phyloP scores from a whole-genome alignment of 805 yeast species.

The Phaffomyces opuntiae region DNA sequence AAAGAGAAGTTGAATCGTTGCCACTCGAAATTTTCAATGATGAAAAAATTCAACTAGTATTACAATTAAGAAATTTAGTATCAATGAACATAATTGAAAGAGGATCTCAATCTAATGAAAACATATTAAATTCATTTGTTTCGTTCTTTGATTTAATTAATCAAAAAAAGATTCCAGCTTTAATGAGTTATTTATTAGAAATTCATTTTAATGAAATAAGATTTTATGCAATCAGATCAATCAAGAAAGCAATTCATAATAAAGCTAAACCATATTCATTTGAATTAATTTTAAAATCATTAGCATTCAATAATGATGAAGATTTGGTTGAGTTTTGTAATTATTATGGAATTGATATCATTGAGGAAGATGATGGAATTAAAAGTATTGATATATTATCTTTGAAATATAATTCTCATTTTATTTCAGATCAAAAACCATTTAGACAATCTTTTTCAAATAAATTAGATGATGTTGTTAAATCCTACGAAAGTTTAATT shows the following conservation, averaged over 20 bases:
- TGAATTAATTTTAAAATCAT: constrained; percentile 35
- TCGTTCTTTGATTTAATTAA: constrained; percentile 56
- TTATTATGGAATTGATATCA: constrained; percentile 51
- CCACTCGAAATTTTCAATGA: constrained; percentile 52
- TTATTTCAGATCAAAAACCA: constrained; percentile 31
- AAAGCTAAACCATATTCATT: constrained; percentile 62
- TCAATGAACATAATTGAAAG: constrained; percentile 53
- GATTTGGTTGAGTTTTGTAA: constrained; percentile 51
- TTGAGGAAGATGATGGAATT: constrained; percentile 25
- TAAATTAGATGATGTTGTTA: constrained; percentile 34
- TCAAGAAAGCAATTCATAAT: constrained; percentile 61
- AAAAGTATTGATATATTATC: constrained; percentile 36
- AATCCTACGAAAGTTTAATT: constrained; percentile 28
- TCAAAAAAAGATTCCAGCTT: constrained; percentile 48
- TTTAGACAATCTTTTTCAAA: constrained; percentile 41
- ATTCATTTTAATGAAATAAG: constrained; percentile 75
- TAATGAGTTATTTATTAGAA: constrained; percentile 71
- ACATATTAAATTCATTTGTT: constrained; percentile 51
- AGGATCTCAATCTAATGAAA: constrained; percentile 45
- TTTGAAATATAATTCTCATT: constrained; percentile 30
- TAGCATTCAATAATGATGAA: constrained; percentile 62
- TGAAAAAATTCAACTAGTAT: constrained; percentile 58
- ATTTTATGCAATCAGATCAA: constrained; percentile 60
- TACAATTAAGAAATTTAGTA: constrained; percentile 58
- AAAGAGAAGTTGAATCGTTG: constrained; percentile 61